phyloP scores from a whole-genome alignment of 768 basidiomycete genomes.

The Cystofilobasidium ferigula region DNA sequence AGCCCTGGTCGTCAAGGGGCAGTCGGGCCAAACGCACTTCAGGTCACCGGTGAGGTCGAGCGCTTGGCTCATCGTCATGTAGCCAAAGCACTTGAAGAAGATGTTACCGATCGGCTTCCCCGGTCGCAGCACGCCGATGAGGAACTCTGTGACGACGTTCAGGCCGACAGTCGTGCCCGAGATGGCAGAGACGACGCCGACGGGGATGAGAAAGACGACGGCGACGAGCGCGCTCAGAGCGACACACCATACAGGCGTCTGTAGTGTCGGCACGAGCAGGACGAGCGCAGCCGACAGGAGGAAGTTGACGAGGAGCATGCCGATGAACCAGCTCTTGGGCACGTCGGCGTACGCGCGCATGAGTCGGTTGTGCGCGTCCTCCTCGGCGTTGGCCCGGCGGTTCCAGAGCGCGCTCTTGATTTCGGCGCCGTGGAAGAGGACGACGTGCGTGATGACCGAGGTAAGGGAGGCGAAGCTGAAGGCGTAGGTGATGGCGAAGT shows the following conservation, averaged over 20 bases:
- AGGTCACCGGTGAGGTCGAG: slow-evolving; percentile 35
- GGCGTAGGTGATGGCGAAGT: slow-evolving; percentile 38
- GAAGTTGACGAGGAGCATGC: slow-evolving; percentile 33
- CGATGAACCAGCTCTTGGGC: slow-evolving; percentile 36
- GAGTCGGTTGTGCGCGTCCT: slow-evolving; percentile 32
- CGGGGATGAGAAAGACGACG: slow-evolving; percentile 36
- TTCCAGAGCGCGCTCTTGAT: slow-evolving; percentile 31
- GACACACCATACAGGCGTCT: slow-evolving; percentile 39
- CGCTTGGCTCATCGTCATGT: slow-evolving; percentile 39
- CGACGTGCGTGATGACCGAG: slow-evolving; percentile 29
- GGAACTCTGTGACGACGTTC: slow-evolving; percentile 40
- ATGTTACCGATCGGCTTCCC: slow-evolving; percentile 28
- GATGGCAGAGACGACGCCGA: slow-evolving; percentile 33
- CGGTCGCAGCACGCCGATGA: slow-evolving; percentile 31
- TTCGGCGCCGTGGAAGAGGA: slow-evolving; percentile 31
- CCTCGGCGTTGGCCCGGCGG: not conserved
- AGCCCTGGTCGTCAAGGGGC: not conserved
- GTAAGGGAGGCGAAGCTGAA: slow-evolving; percentile 37
- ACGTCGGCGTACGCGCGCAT: slow-evolving; percentile 35
- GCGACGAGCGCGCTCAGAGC: slow-evolving; percentile 33
- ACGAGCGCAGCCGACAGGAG: slow-evolving; percentile 34
- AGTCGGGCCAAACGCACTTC: slow-evolving; percentile 37
- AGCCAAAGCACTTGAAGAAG: slow-evolving; percentile 31
- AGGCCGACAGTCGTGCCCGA: slow-evolving; percentile 38
- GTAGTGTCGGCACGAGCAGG: slow-evolving; percentile 29